Conservation (phyloP, 257 asterid species). For the Mentha longifolia region DNA sequence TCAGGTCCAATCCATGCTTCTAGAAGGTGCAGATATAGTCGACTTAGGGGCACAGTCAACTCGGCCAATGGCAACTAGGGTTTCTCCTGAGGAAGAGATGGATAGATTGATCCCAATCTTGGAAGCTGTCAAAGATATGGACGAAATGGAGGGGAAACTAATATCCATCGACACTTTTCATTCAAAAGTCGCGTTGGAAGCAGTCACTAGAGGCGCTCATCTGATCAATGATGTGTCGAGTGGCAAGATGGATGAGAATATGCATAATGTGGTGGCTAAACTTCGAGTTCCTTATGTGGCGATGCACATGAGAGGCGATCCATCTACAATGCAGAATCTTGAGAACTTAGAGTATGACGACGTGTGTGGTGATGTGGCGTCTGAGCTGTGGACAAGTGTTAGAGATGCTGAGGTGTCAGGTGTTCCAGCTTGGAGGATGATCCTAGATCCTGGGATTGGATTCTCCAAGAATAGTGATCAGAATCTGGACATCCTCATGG, state of each 20-base stretch:
- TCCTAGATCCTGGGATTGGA: slow-evolving; percentile 89
- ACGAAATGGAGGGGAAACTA: slow-evolving; percentile 80
- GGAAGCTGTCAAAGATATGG: slow-evolving; percentile 66
- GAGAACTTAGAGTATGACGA: slow-evolving; percentile 61
- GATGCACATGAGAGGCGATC: slow-evolving; percentile 97
- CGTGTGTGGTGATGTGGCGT: slow-evolving; percentile 70
- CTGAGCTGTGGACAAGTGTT: slow-evolving; percentile 54
- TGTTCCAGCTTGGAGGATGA: slow-evolving; percentile 93
- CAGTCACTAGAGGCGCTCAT: slow-evolving; percentile 73
- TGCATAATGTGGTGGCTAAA: slow-evolving; percentile 58
- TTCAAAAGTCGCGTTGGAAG: slow-evolving; percentile 80
- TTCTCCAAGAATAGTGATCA: slow-evolving; percentile 85
- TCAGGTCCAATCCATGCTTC: slow-evolving; percentile 59
- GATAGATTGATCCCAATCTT: slow-evolving; percentile 77
- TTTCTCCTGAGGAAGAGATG: slow-evolving; percentile 79
- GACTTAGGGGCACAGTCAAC: slow-evolving; percentile 98
- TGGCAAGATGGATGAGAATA: slow-evolving; percentile 63
- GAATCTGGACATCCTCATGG: slow-evolving; percentile 67
- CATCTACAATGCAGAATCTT: slow-evolving; percentile 75
- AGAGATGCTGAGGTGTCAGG: slow-evolving; percentile 81
- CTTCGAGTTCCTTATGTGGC: slow-evolving; percentile 70
- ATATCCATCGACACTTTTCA: slow-evolving; percentile 83
- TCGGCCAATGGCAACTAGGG: slow-evolving; percentile 77
- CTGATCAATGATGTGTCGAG: slow-evolving; percentile 81
- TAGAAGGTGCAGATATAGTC: slow-evolving; percentile 80